Conservation (phyloP, 108 stramenopile genomes). For the Cyclotella cryptica region DNA sequence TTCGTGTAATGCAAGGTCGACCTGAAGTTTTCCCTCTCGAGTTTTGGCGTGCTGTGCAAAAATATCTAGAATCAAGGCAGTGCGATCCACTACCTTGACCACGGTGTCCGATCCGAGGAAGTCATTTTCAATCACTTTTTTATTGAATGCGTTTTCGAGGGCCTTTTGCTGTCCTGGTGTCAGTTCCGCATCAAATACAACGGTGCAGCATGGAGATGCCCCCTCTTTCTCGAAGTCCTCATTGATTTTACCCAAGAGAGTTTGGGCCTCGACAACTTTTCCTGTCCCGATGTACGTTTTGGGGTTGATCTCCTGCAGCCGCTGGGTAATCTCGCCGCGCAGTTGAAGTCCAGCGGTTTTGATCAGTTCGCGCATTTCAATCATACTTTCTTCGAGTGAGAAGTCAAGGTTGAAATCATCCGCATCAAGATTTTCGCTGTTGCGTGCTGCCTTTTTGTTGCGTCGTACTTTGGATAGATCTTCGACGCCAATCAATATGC, state of each 20-base stretch:
- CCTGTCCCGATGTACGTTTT: slow-evolving; percentile 91
- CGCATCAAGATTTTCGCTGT: background rate
- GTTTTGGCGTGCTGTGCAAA: slow-evolving; percentile 97
- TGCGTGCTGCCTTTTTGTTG: background rate
- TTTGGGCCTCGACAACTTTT: slow-evolving; percentile 76
- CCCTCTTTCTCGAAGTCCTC: slow-evolving; percentile 12
- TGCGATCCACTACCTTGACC: slow-evolving; percentile 95
- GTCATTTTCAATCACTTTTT: slow-evolving; percentile 79
- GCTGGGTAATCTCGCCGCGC: slow-evolving; percentile 84
- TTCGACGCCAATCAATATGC: slow-evolving; percentile 87
- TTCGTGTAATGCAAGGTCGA: slow-evolving; percentile 92
- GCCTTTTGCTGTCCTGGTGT: slow-evolving; percentile 94
- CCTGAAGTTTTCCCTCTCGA: slow-evolving; percentile 94
- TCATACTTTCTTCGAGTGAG: slow-evolving; percentile 91
- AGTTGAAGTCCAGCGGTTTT: slow-evolving; percentile 90
- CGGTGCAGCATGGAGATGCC: slow-evolving; percentile 62
- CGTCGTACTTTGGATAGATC: slow-evolving; percentile 53
- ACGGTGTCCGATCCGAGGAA: slow-evolving; percentile 64
- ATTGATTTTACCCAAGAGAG: slow-evolving; percentile 62
- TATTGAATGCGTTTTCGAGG: slow-evolving; percentile 80
- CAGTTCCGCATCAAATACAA: slow-evolving; percentile 96
- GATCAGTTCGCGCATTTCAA: slow-evolving; percentile 93
- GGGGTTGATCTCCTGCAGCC: slow-evolving; percentile 91
- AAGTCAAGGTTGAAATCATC: slow-evolving; percentile 46
- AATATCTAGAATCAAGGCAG: slow-evolving; percentile 95